Evolutionary conservation across 768 basidiomycete species (phyloP).

Genomic region (Lactifluus pinguis): DNA sequence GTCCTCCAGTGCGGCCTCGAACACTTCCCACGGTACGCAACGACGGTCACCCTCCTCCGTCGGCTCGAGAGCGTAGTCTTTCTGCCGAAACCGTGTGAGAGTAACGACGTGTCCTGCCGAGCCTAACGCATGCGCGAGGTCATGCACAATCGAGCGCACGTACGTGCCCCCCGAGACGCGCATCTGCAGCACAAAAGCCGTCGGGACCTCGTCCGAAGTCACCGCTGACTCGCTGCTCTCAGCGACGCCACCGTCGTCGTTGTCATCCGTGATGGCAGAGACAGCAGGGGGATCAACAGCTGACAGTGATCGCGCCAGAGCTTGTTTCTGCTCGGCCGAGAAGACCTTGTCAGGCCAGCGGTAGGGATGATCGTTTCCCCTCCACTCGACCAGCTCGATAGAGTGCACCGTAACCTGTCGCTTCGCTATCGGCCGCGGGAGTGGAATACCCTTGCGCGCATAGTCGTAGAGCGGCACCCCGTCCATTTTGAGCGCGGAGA

Average conservation of each 20-base stretch:
- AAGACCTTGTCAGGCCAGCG: constrained; percentile 68
- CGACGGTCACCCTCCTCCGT: constrained; percentile 42
- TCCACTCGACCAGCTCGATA: constrained; percentile 73
- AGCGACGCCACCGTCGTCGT: constrained; percentile 21
- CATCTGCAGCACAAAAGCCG: constrained; percentile 84
- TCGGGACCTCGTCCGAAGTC: constrained; percentile 36
- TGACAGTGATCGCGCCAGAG: constrained; percentile 57
- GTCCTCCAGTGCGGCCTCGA: constrained; percentile 49
- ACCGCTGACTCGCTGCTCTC: constrained; percentile 20
- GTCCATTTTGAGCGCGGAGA: constrained; percentile 98
- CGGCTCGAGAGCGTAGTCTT: constrained; percentile 54
- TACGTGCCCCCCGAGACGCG: constrained; percentile 95
- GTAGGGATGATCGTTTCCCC: constrained; percentile 65
- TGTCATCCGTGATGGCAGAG: constrained; percentile 21
- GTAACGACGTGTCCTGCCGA: constrained; percentile 92
- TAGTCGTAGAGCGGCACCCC: constrained; percentile 94
- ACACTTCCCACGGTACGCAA: constrained; percentile 70
- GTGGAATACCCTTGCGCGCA: constrained; percentile 79
- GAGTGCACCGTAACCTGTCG: constrained; percentile 77
- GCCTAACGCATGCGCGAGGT: constrained; percentile 74
- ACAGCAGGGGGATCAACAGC: constrained; percentile 33
- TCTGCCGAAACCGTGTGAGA: constrained; percentile 83
- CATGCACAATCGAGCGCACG: constrained; percentile 91
- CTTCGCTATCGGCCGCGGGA: constrained; percentile 89
- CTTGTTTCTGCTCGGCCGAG: constrained; percentile 55